Conservation (phyloP, 2,329 filamentous ascomycete genomes). For the Elsinoe perseae region DNA sequence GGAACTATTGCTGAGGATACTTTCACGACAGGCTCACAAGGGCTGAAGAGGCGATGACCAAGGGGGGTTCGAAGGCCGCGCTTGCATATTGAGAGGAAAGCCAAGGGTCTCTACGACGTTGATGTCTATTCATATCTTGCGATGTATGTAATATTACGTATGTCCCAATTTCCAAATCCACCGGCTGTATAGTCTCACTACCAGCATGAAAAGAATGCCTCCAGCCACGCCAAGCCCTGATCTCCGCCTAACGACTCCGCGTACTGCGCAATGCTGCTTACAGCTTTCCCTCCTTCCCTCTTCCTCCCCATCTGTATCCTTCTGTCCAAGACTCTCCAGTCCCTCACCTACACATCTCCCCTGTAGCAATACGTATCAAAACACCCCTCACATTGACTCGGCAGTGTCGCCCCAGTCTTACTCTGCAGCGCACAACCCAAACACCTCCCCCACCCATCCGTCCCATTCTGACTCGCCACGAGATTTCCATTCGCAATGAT, state of each 20-base stretch:
- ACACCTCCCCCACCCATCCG: constrained; percentile 33
- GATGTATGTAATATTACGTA: neutral
- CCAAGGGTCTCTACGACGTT: too few relatives aligned
- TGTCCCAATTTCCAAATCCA: neutral
- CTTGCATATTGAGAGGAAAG: too few relatives aligned
- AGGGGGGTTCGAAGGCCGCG: too few relatives aligned
- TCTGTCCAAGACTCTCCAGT: neutral
- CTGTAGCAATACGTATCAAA: constrained; percentile 36
- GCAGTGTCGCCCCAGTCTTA: constrained; percentile 28
- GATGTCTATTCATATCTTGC: neutral
- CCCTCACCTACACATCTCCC: neutral
- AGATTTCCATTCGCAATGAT: constrained; percentile 37
- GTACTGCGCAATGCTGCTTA: neutral
- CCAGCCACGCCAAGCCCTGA: neutral
- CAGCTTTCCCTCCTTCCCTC: neutral
- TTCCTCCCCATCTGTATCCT: neutral
- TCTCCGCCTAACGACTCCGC: neutral
- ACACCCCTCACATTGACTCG: constrained; percentile 32
- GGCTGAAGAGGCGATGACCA: too few relatives aligned
- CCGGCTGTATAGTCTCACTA: neutral
- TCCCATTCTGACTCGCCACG: constrained; percentile 34
- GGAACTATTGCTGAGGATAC: too few relatives aligned
- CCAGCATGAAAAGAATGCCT: neutral
- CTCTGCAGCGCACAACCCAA: constrained; percentile 38
- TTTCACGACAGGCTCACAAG: too few relatives aligned